A percentile compares a stretch with the other conserved stretches of the same genome.
These are phyloP conservation scores for Phytophthora syringae DNA, from an alignment of 352 stramenopile species.

Conservation along the genomic window DNA sequence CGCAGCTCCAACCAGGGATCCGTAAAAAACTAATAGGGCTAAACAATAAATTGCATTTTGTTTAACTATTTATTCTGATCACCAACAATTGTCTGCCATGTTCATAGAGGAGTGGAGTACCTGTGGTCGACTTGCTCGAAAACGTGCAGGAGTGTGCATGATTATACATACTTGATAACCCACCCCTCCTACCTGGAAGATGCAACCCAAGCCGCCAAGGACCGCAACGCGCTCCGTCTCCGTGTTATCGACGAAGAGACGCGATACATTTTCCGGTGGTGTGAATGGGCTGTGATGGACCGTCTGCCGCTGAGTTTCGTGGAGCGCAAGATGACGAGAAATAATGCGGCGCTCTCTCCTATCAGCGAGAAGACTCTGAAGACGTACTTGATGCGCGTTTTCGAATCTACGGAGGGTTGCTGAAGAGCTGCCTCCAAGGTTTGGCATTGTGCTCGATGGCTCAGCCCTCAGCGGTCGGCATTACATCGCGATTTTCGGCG, in stretches of 20 bases:
- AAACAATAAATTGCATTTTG: too few species aligned
- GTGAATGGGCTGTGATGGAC: constrained; percentile 2
- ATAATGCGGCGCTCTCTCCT: not conserved
- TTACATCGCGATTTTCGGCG: constrained; percentile 26
- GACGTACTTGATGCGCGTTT: constrained; percentile 6
- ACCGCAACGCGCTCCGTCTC: constrained; percentile 8
- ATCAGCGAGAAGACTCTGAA: constrained; percentile 9
- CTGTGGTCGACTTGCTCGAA: constrained; percentile 10
- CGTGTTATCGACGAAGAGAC: constrained; percentile 7
- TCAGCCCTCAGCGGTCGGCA: constrained; percentile 8
- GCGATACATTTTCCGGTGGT: constrained; percentile 4
- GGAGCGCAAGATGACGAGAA: constrained; percentile 5
- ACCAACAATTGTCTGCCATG: too few species aligned
- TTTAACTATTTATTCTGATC: too few species aligned
- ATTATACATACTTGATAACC: constrained; percentile 11
- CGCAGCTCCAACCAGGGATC: too few species aligned
- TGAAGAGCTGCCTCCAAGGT: constrained; percentile 3
- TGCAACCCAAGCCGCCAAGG: not conserved
- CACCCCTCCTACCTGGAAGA: constrained; percentile 11
- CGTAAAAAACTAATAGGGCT: too few species aligned
- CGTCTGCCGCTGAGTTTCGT: constrained; percentile 1
- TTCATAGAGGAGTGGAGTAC: constrained; percentile 11
- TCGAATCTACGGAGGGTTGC: not conserved
- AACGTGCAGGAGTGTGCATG: constrained; percentile 3
- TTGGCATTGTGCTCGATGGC: constrained; percentile 21